Evolutionary conservation across 148 eudicot genomes (phyloP).

Genomic region (Salicornia ramosissima): DNA sequence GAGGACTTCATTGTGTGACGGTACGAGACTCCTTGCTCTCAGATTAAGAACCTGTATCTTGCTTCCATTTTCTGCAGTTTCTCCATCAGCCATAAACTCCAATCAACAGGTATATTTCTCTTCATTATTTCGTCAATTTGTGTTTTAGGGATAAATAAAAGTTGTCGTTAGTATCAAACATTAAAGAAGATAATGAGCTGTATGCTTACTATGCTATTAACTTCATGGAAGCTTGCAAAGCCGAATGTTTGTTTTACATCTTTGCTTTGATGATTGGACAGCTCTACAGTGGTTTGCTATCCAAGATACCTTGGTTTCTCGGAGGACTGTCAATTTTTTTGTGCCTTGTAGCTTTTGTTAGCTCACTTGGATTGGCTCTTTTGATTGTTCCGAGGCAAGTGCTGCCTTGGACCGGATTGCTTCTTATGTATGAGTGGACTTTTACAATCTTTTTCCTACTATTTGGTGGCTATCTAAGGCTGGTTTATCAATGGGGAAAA

Average conservation of each 20-base stretch:
- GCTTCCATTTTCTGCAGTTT: slow-evolving; percentile 52
- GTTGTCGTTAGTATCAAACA: neutral
- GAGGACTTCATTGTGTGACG: slow-evolving; percentile 52
- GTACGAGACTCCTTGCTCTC: slow-evolving; percentile 61
- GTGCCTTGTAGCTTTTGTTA: slow-evolving; percentile 58
- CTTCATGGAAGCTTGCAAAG: neutral
- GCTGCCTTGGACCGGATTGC: slow-evolving; percentile 91
- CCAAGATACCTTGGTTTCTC: slow-evolving; percentile 74
- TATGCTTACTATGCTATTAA: neutral
- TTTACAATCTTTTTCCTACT: slow-evolving; percentile 66
- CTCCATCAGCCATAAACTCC: slow-evolving; percentile 53
- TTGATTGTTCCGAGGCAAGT: slow-evolving; percentile 84
- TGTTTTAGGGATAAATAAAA: neutral
- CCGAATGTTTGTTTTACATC: neutral
- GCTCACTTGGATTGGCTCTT: slow-evolving; percentile 62
- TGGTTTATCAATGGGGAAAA: slow-evolving; percentile 71
- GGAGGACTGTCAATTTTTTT: slow-evolving; percentile 65
- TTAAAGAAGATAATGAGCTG: neutral
- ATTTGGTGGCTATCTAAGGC: slow-evolving; percentile 70
- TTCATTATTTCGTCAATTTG: neutral
- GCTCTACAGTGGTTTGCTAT: slow-evolving; percentile 49
- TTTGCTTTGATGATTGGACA: slow-evolving; percentile 26
- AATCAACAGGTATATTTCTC: slow-evolving; percentile 55
- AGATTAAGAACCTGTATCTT: slow-evolving; percentile 51
- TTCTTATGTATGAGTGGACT: slow-evolving; percentile 90